A percentile compares a stretch with the other conserved stretches of the same genome.
Conservation (phyloP, 495 filamentous ascomycete genomes). For the Xylaria bambusicola region DNA sequence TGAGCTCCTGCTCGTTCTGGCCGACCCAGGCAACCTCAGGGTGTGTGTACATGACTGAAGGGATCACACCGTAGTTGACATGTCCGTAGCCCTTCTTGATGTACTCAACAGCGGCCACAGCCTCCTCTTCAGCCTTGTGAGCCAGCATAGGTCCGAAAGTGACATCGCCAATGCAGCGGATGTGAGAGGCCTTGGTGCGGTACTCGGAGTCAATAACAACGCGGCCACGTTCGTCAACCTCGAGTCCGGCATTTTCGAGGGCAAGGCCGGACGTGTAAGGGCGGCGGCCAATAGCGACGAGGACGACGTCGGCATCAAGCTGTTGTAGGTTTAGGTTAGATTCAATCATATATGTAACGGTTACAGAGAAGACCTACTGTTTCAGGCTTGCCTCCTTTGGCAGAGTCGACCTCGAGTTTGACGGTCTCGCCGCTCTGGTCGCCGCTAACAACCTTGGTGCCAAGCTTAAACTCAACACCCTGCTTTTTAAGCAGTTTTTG, state of each 20-base stretch:
- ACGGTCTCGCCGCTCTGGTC: constrained; percentile 75
- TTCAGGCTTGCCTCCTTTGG: constrained; percentile 95
- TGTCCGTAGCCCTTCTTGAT: constrained; percentile 96
- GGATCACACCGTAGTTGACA: constrained; percentile 98
- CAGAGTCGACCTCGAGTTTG: constrained; percentile 81
- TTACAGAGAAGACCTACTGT: constrained; percentile 57
- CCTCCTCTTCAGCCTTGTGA: constrained; percentile 99
- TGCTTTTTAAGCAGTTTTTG: constrained; percentile 96
- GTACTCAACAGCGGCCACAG: constrained; percentile 89
- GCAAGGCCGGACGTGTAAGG: constrained; percentile 91
- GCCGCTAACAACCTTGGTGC: constrained; percentile 89
- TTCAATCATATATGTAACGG: neutral
- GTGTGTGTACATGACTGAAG: constrained; percentile 98
- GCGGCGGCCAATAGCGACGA: constrained; percentile 93
- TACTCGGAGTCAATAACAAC: constrained; percentile 97
- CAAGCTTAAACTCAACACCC: constrained; percentile 97
- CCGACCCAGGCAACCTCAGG: constrained; percentile 99
- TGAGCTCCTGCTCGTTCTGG: constrained; percentile 94
- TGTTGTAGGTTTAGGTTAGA: constrained; percentile 36
- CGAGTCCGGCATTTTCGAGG: constrained; percentile 91
- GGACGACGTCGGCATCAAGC: constrained; percentile 94
- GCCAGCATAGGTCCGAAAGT: constrained; percentile 99
- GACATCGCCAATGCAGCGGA: constrained; percentile 93
- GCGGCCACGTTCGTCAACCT: constrained; percentile 90
- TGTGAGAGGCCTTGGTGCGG: constrained; percentile 94